Evolutionary conservation across 176 grass and related monocot genomes (phyloP), one percentile per base, ranked within the genome.

Genomic region (Hordeum marinum): DNA sequence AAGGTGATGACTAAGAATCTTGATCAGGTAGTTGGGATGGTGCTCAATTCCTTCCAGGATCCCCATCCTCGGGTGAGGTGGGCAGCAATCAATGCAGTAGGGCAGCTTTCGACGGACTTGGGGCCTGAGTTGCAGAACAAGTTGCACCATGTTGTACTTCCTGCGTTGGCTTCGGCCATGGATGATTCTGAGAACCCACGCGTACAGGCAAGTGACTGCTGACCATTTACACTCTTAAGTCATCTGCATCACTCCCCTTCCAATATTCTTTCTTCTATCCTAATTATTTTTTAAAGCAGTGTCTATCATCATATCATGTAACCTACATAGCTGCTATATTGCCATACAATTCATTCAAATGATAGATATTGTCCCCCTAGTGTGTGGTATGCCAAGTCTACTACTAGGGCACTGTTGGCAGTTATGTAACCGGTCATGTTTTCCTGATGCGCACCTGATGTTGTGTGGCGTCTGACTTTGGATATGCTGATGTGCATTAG

Each of bases 1-100:
- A 98, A 93, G 88, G 91, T 98, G 46, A 98, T 98, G 93, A 75
- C 92, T 78, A 95, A 90, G 86, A 98, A 98, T 82, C 88, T 98
- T n/a, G 96, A 94, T 65, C 96, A 98, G 57, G 93, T 98, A 27
- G 91, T 98, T 78, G 91, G 81, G 70, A 98, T 98, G 96, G 90
- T 98, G 69, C 91, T 98, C 11, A 92, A 82, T 58, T 92, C 91
- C 8, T 95, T 98, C 82, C 79, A 94, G 67, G 89, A 98, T 85
- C 89, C 90, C 13, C 93, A 98, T 87, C 89, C 96, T 23, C 91
- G 96, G 59, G 96, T 98, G 42, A 94, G 96, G 43, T 98, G 96
- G 96, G 96, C 96, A 12, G 96, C 93, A 23, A 94, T 98, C 61
- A 98, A 98, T 72, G 90, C 96, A 54, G 84, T 95, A 32, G 96